Conservation (phyloP, 1,284 basidiomycete genomes). For the Apiotrichum mycotoxinovorans region DNA sequence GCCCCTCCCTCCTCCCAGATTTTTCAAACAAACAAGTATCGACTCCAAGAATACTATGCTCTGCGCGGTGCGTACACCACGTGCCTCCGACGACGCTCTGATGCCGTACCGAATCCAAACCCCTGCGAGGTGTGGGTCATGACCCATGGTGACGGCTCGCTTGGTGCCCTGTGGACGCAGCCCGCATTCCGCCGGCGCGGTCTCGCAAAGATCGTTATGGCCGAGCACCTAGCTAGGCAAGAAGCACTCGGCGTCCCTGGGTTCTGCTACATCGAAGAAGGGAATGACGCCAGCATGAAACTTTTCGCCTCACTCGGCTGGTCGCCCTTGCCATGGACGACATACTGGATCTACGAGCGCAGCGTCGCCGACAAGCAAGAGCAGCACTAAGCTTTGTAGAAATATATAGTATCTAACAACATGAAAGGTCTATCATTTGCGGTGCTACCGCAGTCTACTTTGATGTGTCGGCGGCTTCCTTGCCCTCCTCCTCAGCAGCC, state of each 20-base stretch:
- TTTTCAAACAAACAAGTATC: constrained; percentile 7
- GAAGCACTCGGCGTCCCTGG: background rate
- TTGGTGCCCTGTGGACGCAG: constrained; percentile 28
- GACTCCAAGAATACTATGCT: constrained; percentile 18
- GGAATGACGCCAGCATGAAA: constrained; percentile 2
- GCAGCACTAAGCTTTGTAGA: background rate
- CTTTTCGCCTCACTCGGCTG: background rate
- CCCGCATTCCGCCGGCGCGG: constrained; percentile 24
- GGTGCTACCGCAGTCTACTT: background rate
- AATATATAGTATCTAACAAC: too few species aligned
- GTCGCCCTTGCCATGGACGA: background rate
- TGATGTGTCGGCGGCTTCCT: background rate
- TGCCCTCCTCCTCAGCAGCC: background rate
- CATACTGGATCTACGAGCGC: constrained; percentile 7
- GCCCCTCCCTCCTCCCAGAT: constrained; percentile 10
- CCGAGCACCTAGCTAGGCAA: constrained; percentile 8
- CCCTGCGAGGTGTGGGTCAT: constrained; percentile 23
- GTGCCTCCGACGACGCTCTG: background rate
- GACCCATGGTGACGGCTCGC: constrained; percentile 24
- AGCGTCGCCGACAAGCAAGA: background rate
- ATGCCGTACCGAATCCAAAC: too few species aligned
- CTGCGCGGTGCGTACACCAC: constrained; percentile 16
- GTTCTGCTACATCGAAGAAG: constrained; percentile 1
- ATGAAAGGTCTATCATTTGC: background rate
- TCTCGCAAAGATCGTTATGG: constrained; percentile 24